Conservation (phyloP, 352 stramenopile genomes). For the Phytophthora cactorum region DNA sequence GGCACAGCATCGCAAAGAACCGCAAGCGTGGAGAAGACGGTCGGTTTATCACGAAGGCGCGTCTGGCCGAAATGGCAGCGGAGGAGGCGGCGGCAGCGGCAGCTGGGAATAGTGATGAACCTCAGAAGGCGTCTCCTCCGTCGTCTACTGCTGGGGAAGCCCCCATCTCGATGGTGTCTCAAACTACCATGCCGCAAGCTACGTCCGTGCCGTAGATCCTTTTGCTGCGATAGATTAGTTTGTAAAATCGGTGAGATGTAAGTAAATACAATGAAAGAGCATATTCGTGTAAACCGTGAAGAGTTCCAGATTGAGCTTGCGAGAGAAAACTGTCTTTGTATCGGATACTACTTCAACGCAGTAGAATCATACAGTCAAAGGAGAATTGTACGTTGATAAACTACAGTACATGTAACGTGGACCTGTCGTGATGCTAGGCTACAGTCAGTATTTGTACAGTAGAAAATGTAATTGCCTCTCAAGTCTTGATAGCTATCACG, state of each 20-base stretch:
- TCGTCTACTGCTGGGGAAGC: slow-evolving; percentile 20
- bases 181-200: slow-evolving; percentile 34
- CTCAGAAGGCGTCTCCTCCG: slow-evolving; percentile 24
- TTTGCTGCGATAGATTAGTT: slow-evolving; percentile 33
- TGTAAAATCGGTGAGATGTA: slow-evolving; percentile 31
- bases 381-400: too few relatives aligned
- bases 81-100: slow-evolving; percentile 45
- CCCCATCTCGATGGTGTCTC: slow-evolving; percentile 23
- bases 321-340: too few relatives aligned
- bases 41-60: slow-evolving; percentile 82
- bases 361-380: too few relatives aligned
- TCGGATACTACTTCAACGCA: too few relatives aligned
- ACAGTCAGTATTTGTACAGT: too few relatives aligned
- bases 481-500: not conserved
- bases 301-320: not conserved
- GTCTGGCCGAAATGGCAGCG: slow-evolving; percentile 73
- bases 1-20: slow-evolving; percentile 86
- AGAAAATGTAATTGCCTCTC: too few relatives aligned
- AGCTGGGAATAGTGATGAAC: slow-evolving; percentile 17
- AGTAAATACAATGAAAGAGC: slow-evolving; percentile 11
- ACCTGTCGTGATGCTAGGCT: too few relatives aligned
- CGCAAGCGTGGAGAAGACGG: slow-evolving; percentile 83
- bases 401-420: too few relatives aligned
- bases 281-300: not conserved
- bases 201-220: slow-evolving; percentile 38